phyloP scores from a whole-genome alignment of 2,329 filamentous ascomycete species.

The Pseudocercospora crystallina region DNA sequence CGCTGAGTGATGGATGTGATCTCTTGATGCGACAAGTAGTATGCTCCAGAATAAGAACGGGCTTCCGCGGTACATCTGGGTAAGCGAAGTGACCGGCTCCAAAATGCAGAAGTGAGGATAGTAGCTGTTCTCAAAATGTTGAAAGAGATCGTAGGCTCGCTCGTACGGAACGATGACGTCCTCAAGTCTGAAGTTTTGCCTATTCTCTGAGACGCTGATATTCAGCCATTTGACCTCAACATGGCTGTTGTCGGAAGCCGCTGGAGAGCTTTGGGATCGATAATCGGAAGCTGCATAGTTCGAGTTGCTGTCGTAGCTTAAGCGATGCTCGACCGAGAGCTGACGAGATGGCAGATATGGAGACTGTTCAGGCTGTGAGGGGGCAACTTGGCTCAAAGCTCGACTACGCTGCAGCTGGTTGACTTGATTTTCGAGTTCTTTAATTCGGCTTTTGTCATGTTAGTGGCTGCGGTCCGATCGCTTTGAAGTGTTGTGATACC shows the following conservation, averaged over 20 bases:
- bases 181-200: not conserved
- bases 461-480: no score
- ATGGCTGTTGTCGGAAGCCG: not conserved
- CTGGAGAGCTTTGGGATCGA: not conserved
- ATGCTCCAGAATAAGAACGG: no score
- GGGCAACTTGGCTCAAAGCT: no score
- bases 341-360: no score
- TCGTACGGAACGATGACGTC: not conserved
- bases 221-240: not conserved
- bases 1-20: no score
- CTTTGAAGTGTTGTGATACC: not conserved
- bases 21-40: no score
- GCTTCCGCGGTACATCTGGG: no score
- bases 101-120: conserved; percentile 6
- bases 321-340: not conserved
- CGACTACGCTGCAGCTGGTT: no score
- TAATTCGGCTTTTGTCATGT: no score
- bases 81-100: not conserved
- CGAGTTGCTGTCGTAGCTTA: not conserved
- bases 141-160: not conserved
- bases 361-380: no score
- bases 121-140: conserved; percentile 6
- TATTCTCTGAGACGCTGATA: not conserved
- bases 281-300: not conserved
- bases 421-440: no score